Conservation (phyloP, 148 eudicot genomes). For the Persicaria tinctoria region DNA sequence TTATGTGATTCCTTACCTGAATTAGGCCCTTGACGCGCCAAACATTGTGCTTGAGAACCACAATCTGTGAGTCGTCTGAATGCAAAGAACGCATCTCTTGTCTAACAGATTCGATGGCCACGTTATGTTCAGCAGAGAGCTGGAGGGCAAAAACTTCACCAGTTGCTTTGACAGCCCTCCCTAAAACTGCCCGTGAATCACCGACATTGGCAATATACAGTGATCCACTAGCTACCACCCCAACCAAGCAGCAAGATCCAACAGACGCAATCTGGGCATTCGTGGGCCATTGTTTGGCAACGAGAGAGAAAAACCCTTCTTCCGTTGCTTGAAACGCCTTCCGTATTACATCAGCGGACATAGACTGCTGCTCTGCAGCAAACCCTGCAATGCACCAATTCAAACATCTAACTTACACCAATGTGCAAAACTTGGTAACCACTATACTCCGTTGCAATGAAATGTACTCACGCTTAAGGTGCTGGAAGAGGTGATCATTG, state of each 20-base stretch:
- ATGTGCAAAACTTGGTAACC: background rate
- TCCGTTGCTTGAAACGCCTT: constrained; percentile 32
- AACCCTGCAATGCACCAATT: constrained; percentile 17
- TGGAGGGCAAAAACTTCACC: constrained; percentile 27
- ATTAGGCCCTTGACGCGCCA: constrained; percentile 31
- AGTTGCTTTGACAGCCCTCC: constrained; percentile 27
- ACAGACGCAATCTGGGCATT: constrained; percentile 27
- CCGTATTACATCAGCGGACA: constrained; percentile 25
- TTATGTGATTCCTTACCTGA: constrained; percentile 16
- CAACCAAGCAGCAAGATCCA: constrained; percentile 29
- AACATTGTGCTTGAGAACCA: constrained; percentile 29
- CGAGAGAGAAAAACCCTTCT: constrained; percentile 25
- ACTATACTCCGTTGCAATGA: no score
- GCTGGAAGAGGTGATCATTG: constrained; percentile 26
- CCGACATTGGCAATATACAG: constrained; percentile 30
- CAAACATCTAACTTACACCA: background rate
- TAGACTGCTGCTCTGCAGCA: constrained; percentile 25
- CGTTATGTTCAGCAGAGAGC: constrained; percentile 30
- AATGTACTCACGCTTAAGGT: constrained; percentile 25
- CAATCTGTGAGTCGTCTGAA: constrained; percentile 27
- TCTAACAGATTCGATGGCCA: constrained; percentile 26
- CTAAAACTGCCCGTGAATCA: constrained; percentile 31
- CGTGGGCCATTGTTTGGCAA: constrained; percentile 25
- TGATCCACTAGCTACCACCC: constrained; percentile 20
- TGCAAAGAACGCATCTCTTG: constrained; percentile 25